Evolutionary conservation across 2,329 filamentous ascomycete species (phyloP), one percentile per base, ranked within the genome.

Genomic region (Neopestalotiopsis sp.): DNA sequence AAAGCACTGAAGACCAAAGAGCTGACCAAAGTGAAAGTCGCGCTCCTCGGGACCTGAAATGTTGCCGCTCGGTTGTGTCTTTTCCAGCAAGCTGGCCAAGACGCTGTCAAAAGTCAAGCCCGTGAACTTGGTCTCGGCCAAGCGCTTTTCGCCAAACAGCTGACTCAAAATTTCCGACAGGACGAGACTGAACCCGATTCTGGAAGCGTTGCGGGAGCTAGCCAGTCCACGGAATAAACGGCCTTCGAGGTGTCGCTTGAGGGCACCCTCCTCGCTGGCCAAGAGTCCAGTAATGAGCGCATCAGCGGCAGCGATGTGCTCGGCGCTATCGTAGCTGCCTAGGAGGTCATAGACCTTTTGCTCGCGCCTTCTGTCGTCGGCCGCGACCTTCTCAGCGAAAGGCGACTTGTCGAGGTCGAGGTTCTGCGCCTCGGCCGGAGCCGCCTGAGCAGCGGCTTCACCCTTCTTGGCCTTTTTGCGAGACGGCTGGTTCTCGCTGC

Each of bases 1-100:
- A 70, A 98, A 91, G 69, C 93, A 93, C 78, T 97, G 92, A 58
- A 95, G 87, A 2, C 94, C 95, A 76, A 98, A 98, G 20, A 98
- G 83, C 73, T 93, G 90, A 6, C 96, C 96, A 72, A 97, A 92
- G 72, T 90, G 88, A 78, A 94, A 90, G 77, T 98, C 94, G 74
- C 94, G 88, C 81, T 94, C 92, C 82, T 98, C 95, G 84, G 97
- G 87, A 45, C 86, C 85, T 1, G 84, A 83, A 28, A 87, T 78
- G 73, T 86, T 89, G 40, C 86, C 87, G 9, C 83, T 82, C 0
- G 85, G 78, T 66, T 85, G 83, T 0, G 85, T 90, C 75, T 88
- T 89, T 68, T 89, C 85, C 24, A 87, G 76, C 56, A 91, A 76
- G 30, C 89, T 82, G 40, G 79, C 80, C 40, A 90, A 75, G 0